Conservation (phyloP, 768 basidiomycete species). For the Rhizopogon rudus region DNA sequence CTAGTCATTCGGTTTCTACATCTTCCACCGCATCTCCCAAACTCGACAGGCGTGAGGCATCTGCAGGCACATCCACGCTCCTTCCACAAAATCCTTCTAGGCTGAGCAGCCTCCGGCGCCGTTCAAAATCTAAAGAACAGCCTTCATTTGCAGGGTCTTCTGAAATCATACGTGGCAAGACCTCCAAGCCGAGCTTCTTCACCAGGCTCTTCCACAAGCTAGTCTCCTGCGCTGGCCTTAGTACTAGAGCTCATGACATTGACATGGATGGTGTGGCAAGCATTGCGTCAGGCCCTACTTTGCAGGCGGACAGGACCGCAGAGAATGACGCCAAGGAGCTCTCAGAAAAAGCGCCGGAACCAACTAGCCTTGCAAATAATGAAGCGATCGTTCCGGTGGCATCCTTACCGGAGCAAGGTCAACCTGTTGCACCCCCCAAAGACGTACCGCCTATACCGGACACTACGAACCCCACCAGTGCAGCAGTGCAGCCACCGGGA, state of each 20-base stretch:
- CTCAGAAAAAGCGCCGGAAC: slow-evolving; percentile 11
- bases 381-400: slow-evolving; percentile 8
- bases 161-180: neutral
- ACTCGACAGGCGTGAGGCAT: neutral
- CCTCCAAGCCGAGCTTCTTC: slow-evolving; percentile 40
- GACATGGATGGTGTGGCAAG: slow-evolving; percentile 24
- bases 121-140: neutral
- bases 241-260: slow-evolving; percentile 33
- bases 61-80: neutral
- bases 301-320: slow-evolving; percentile 8
- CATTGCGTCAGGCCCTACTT: slow-evolving; percentile 4
- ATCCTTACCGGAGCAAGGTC: slow-evolving; percentile 23
- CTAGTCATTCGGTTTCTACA: neutral
- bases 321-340: neutral
- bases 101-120: neutral
- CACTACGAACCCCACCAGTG: slow-evolving; percentile 78
- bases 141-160: neutral
- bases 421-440: slow-evolving; percentile 35
- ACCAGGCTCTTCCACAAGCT: slow-evolving; percentile 47
- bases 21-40: neutral
- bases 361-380: neutral
- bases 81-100: neutral
- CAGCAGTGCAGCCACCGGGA: slow-evolving; percentile 82
- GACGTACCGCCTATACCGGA: slow-evolving; percentile 53
- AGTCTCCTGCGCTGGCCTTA: slow-evolving; percentile 50